Evolutionary conservation across 176 grass and related monocot genomes (phyloP).

Genomic region (Raddia guianensis): DNA sequence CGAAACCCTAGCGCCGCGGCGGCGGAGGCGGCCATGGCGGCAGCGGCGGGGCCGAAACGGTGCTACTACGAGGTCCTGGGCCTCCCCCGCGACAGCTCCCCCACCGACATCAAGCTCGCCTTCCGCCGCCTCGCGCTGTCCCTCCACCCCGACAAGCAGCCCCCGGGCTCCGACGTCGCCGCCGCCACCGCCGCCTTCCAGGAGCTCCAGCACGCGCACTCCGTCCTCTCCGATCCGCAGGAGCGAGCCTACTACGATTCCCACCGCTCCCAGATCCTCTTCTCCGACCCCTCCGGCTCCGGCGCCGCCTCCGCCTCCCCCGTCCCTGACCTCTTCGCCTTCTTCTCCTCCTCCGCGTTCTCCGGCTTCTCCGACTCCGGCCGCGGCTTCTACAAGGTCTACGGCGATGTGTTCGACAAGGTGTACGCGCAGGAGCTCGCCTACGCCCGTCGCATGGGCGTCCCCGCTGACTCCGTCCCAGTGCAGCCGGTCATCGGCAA

Average conservation of each 20-base stretch:
- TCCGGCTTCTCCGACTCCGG: conserved; percentile 81
- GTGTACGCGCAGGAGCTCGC: conserved; percentile 79
- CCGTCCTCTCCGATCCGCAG: conserved; percentile 85
- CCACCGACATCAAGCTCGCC: conserved; percentile 71
- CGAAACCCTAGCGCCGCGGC: conserved; percentile 47
- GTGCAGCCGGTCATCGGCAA: conserved; percentile 80
- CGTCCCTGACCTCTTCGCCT: conserved; percentile 75
- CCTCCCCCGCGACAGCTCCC: conserved; percentile 62
- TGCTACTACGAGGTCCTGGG: conserved; percentile 93
- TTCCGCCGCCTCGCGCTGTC: conserved; percentile 84
- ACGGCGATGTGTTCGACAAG: conserved; percentile 76
- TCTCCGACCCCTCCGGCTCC: conserved; percentile 50
- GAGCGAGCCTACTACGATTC: conserved; percentile 95
- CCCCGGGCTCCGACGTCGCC: conserved; percentile 38
- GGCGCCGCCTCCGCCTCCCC: conserved; percentile 46
- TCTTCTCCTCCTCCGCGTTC: conserved; percentile 72
- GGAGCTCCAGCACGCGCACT: conserved; percentile 87
- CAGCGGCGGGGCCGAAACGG: conserved; percentile 57
- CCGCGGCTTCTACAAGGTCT: conserved; percentile 94
- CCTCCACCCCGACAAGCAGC: conserved; percentile 93
- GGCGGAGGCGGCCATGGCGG: conserved; percentile 47
- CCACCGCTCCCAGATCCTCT: conserved; percentile 94
- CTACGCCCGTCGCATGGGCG: conserved; percentile 71
- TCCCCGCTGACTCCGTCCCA: conserved; percentile 47
- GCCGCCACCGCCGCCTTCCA: conserved; percentile 91